Evolutionary conservation across 2,329 filamentous ascomycete species (phyloP).

Genomic region (Thelonectria rubi): DNA sequence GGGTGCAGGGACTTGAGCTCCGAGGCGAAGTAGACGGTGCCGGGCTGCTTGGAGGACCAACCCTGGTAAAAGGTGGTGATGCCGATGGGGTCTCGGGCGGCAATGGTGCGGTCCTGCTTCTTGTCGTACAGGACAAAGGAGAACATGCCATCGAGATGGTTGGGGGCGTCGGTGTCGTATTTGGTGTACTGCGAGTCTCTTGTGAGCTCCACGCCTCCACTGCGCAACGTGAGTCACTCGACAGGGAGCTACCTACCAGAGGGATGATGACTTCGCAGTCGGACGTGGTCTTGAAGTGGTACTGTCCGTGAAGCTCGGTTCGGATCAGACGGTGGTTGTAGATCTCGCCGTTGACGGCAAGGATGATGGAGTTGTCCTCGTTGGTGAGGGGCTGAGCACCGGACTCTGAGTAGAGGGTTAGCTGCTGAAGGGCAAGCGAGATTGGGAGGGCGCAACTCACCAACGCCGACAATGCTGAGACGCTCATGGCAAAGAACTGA

Average conservation of each 20-base stretch:
- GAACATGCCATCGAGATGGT: constrained; percentile 98
- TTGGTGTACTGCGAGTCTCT: constrained; percentile 78
- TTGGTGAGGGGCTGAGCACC: constrained; percentile 96
- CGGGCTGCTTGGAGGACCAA: constrained; percentile 83
- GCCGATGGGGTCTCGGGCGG: constrained; percentile 94
- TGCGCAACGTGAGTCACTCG: constrained; percentile 5
- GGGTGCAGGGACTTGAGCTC: constrained; percentile 93
- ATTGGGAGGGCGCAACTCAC: constrained; percentile 60
- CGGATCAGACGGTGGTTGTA: constrained; percentile 98
- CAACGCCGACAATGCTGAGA: constrained; percentile 95
- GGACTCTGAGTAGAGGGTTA: constrained; percentile 69
- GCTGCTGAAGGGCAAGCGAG: constrained; percentile 23
- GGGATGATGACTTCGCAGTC: constrained; percentile 99
- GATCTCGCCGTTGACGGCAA: constrained; percentile 99
- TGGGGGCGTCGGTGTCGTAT: constrained; percentile 90
- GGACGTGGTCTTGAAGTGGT: constrained; percentile 98
- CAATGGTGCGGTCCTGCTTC: constrained; percentile 88
- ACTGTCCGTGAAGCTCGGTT: constrained; percentile 82
- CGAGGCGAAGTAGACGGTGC: constrained; percentile 92
- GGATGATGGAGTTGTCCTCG: constrained; percentile 84
- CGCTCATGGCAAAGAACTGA: constrained; percentile 95
- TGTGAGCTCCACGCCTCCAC: constrained; percentile 28
- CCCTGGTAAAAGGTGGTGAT: constrained; percentile 98
- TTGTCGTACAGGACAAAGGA: constrained; percentile 99
- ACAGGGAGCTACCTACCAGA: constrained; percentile 68